Evolutionary conservation across 768 basidiomycete species (phyloP), one percentile per base, ranked within the genome.

Genomic region (Leccinum imitatum): DNA sequence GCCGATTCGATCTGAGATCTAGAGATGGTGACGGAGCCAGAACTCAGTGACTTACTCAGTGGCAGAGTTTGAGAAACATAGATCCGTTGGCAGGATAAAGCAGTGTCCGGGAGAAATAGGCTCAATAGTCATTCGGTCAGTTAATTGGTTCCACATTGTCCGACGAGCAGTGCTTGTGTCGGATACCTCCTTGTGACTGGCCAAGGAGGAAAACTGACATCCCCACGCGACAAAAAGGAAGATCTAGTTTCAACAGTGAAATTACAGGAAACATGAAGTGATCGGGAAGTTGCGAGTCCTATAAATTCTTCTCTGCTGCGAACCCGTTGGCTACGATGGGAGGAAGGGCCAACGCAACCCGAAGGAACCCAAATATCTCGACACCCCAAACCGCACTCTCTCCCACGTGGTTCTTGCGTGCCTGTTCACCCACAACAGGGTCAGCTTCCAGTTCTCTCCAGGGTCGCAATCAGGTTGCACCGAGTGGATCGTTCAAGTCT

Each of bases 1-100:
- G 53, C 54, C 53, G 53, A 53, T 57, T 59, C 19, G 59, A 74
- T 73, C 72, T 72, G 9, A 74, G 72, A 73, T 73, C 68, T 65
- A 47, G 19, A 64, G 63, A 72, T 69, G 63, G 70, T 67, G 65
- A 67, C 70, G 65, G 68, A 62, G 65, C 59, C 64, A 65, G 63
- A 67, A 54, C 31, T 23, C 53, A 53, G 50, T 30, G 44, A 46
- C 44, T 46, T 46, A 46, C 44, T 46, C 51, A 21, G 27, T 50
- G 64, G 58, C 62, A 66, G 59, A 60, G 59, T 68, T 64, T 65
- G 69, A 75, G 66, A 72, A 60, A 71, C 65, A 70, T 63, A 68
- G 71, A 74, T 68, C 66, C 62, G 72, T 63, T 70, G 61, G 57
- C 64, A 64, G 57, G 59, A 59, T 65, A 63, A 47, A 47, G 60